Percentiles rank a stretch among this genome's conserved stretches.
phyloP scores from a whole-genome alignment of 225 moss, liverwort and hornwort species.

The Polytrichum formosum region DNA sequence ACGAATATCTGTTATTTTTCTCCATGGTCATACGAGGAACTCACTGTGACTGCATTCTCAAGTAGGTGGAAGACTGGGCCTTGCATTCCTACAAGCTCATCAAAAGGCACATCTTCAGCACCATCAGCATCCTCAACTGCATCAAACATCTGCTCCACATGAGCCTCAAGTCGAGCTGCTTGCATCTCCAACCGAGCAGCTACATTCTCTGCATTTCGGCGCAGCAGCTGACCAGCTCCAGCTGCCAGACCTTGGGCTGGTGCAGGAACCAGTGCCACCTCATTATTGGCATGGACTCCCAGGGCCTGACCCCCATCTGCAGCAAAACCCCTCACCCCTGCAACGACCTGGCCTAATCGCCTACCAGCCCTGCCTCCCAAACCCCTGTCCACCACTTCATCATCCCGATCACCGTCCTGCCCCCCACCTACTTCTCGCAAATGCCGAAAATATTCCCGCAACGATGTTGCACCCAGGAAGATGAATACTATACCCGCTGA shows the following conservation, averaged over 20 bases:
- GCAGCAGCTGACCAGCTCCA: conserved; percentile 47
- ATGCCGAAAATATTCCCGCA: conserved; percentile 62
- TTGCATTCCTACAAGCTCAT: conserved; percentile 70
- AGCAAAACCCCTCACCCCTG: conserved; percentile 32
- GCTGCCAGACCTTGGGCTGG: conserved; percentile 37
- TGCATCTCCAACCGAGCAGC: conserved; percentile 59
- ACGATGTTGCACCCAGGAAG: conserved; percentile 67
- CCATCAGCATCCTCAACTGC: conserved; percentile 62
- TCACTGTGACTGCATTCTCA: conserved; percentile 62
- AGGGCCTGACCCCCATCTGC: conserved; percentile 11
- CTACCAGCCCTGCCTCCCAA: conserved; percentile 43
- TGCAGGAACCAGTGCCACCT: conserved; percentile 18
- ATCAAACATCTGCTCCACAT: conserved; percentile 71
- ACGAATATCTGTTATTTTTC: too few species aligned
- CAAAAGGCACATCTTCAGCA: conserved; percentile 68
- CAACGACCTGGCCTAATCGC: conserved; percentile 33
- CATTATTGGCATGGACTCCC: conserved; percentile 17
- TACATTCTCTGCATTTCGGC: conserved; percentile 67
- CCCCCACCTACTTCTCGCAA: conserved; percentile 47
- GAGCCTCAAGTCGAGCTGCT: conserved; percentile 63
- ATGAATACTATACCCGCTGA: conserved; percentile 67
- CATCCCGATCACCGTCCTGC: conserved; percentile 42
- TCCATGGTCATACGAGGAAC: conserved; percentile 5
- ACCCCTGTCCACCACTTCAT: conserved; percentile 53
- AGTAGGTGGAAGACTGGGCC: conserved; percentile 57